These are phyloP conservation scores for Pseudogymnoascus sp. DNA, from an alignment of 2,329 filamentous ascomycete genomes.

Conservation along the genomic window DNA sequence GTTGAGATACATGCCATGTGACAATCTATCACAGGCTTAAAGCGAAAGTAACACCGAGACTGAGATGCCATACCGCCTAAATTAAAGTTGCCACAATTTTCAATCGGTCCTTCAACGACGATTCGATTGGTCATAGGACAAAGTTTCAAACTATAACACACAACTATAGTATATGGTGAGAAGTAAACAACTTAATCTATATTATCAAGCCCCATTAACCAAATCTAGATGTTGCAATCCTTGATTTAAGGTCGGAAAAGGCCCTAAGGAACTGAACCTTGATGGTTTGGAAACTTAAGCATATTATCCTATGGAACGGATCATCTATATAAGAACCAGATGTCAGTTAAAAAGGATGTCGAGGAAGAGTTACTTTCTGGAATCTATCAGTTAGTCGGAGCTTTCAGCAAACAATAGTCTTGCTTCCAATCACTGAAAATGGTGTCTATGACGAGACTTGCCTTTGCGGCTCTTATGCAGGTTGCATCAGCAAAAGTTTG, in stretches of 20 bases:
- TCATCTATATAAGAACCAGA: not conserved
- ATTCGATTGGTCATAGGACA: not conserved
- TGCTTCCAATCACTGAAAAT: not conserved
- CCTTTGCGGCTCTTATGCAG: conserved; percentile 12
- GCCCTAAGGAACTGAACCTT: not conserved
- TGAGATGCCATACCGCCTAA: not conserved
- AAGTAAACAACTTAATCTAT: not conserved
- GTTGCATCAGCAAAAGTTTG: not conserved
- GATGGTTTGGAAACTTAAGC: not conserved
- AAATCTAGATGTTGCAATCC: not conserved
- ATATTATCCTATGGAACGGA: not conserved
- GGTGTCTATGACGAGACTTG: conserved; percentile 10
- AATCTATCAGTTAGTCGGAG: not conserved
- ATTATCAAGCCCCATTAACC: not conserved
- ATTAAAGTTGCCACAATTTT: too few species aligned
- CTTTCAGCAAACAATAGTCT: not conserved
- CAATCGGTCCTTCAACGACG: not conserved
- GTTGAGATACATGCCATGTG: not conserved
- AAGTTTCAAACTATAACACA: not conserved
- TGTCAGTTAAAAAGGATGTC: not conserved
- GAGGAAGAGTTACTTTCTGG: not conserved
- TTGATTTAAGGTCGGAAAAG: not conserved
- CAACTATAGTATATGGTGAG: not conserved
- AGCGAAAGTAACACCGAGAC: not conserved
- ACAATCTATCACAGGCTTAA: not conserved